Evolutionary conservation across 83 land plant species (phyloP), one percentile per base, ranked within the genome.

Genomic region (Larix sibirica): DNA sequence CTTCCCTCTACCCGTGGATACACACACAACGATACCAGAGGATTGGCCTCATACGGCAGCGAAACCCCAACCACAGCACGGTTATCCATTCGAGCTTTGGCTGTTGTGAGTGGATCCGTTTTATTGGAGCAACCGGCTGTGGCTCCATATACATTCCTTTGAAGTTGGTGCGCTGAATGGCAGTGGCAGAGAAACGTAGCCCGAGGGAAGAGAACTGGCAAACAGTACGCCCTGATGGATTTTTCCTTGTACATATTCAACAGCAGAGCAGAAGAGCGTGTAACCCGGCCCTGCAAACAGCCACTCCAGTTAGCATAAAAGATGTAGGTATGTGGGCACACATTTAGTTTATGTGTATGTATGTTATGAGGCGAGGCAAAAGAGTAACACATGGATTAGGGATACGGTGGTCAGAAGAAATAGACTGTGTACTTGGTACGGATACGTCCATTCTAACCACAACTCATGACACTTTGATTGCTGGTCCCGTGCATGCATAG

Each of bases 381-480:
- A 36, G 42, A 36, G 40, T 31, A 67, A 31, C 33, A 28, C 56
- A 50, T 50, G 18, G 71, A 26, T 28, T 67, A 66, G 69, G 69
- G 69, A 66, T 66, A 31, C 69, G 26, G 69, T 6, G 71, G 71
- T 67, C 36, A 67, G 16, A 26, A 31, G 73, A 36, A 69, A 69
- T 7, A 40, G 33, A 69, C 73, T 69, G 73, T 23, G 18, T 12
- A 8, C n/a, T 68, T 28, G 40, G 71, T 33, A 69, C 69, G 31
- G 69, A 24, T 24, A 26, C 31, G 73, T 17, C n/a, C 18, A 18
- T 1, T 17, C 38, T 10, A 50, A 10, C 56, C 56, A 50, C 56
- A 50, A 69, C 73, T 69, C 73, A 69, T 69, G 38, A 31, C 73
- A 69, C 44, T 69, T 69, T 69, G 73, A 69, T 69, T 69, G 44